These are phyloP conservation scores for Venturia asperata DNA, from an alignment of 2,329 filamentous ascomycete genomes.

Conservation along the genomic window DNA sequence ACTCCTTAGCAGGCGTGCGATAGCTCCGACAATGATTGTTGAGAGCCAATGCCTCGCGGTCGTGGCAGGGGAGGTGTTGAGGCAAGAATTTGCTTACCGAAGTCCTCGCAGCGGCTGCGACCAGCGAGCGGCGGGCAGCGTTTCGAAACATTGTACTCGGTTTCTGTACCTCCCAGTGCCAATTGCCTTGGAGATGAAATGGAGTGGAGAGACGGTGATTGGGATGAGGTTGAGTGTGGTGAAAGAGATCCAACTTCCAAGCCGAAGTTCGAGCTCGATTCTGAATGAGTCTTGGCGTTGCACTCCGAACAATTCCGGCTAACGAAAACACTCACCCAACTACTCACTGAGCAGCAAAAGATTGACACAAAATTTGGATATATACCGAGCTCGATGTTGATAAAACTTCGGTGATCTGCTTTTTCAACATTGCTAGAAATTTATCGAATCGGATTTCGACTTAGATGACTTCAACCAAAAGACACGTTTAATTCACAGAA, in stretches of 20 bases:
- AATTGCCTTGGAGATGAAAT: conserved; percentile 8
- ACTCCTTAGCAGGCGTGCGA: neutral
- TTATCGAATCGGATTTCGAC: neutral
- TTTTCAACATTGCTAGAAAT: neutral
- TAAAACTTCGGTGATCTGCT: neutral
- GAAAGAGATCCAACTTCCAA: neutral
- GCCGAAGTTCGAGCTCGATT: neutral
- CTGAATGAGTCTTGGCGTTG: neutral
- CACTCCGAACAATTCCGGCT: conserved; percentile 1
- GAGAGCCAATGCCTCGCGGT: conserved; percentile 8
- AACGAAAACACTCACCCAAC: neutral
- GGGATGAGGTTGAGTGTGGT: neutral
- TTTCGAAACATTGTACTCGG: conserved; percentile 13
- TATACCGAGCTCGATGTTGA: neutral
- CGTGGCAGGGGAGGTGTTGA: neutral
- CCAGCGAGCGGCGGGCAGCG: conserved; percentile 17
- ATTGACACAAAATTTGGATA: neutral
- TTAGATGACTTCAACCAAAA: neutral
- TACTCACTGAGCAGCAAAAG: neutral
- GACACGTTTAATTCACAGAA: too few relatives aligned
- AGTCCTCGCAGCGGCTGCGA: conserved; percentile 15
- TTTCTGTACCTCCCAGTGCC: conserved; percentile 4
- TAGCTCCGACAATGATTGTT: neutral
- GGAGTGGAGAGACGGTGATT: neutral
- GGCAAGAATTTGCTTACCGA: conserved; percentile 16